Evolutionary conservation across 225 moss, liverwort and hornwort genomes (phyloP).

Genomic region (Thuidium tamariscinum): DNA sequence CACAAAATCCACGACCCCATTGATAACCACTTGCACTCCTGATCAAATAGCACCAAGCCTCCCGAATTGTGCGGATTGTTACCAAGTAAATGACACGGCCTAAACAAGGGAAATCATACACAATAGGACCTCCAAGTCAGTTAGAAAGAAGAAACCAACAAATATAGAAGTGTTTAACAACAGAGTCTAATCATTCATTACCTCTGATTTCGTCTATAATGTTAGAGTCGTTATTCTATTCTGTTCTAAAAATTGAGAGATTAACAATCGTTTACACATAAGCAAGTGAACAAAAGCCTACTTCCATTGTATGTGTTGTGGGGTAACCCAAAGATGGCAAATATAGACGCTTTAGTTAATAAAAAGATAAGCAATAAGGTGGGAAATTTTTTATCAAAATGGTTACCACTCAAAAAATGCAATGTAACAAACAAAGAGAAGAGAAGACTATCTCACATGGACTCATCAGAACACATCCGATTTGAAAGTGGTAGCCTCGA

Average conservation of each 20-base stretch:
- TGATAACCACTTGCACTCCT: not conserved
- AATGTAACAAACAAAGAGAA: not conserved
- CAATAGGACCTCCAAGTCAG: not conserved
- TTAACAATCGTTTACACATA: not conserved
- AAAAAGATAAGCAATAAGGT: not conserved
- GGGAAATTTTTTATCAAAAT: not conserved
- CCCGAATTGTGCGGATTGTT: not conserved
- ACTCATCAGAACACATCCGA: constrained; percentile 18
- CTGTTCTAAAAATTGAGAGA: not conserved
- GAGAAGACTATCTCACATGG: not conserved
- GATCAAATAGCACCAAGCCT: not conserved
- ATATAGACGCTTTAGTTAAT: not conserved
- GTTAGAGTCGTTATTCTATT: not conserved
- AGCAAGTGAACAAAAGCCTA: not conserved
- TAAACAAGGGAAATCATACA: not conserved
- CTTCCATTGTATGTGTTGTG: not conserved
- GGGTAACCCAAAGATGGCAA: not conserved
- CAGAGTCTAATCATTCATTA: not conserved
- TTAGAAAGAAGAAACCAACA: not conserved
- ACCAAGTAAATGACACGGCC: not conserved
- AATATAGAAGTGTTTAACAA: not conserved
- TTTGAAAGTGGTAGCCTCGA: constrained; percentile 21
- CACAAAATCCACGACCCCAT: not conserved
- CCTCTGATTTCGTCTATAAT: not conserved
- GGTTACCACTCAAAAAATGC: not conserved